Evolutionary conservation across 257 asterid species (phyloP), one percentile per base, ranked within the genome.

Genomic region (Perilla frutescens): DNA sequence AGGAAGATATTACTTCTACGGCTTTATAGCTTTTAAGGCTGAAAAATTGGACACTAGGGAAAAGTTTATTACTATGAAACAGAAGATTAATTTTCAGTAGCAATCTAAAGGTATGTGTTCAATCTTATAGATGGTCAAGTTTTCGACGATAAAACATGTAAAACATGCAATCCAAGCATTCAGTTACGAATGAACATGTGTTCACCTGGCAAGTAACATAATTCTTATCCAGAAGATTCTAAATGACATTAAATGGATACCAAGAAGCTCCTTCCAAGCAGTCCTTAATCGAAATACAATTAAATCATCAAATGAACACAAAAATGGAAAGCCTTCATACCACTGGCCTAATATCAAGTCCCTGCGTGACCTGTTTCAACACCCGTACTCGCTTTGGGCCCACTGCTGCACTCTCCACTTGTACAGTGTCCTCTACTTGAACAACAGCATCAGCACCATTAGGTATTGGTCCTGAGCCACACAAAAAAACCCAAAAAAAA

Each of bases 401-500:
- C 63, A 4, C 49, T 56, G 91, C 43, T 72, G 71, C 84, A 81
- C 66, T 81, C 69, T 82, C 86, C 68, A 85, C 68, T 72, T 62
- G 61, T 45, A 68, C 73, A 70, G 97, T 84, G 73, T 91, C 97
- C 87, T 94, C 99, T 61, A 94, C 93, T 85, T 91, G 99, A 79
- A 94, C 91, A 79, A 91, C 98, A 66, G 96, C 92, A 84, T 91
- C 96, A 49, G 98, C 98, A 2, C 98, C 98, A 62, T 87, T 82
- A 63, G 99, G 99, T 79, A 94, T 82, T 47, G 99, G 99, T 76
- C 97, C 99, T 90, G 83, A 51, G 32, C 57, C 45, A 50, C 37
- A 34, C 37, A 34, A 2, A 7, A 13, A 5, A 49, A 60, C 0
- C 26, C 26, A 20, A 34, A 31, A 61, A 81, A 15, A 81, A 62